Percentiles rank a stretch among this genome's conserved stretches.
Conservation (phyloP, 768 basidiomycete species). For the Coprinellus micaceus region DNA sequence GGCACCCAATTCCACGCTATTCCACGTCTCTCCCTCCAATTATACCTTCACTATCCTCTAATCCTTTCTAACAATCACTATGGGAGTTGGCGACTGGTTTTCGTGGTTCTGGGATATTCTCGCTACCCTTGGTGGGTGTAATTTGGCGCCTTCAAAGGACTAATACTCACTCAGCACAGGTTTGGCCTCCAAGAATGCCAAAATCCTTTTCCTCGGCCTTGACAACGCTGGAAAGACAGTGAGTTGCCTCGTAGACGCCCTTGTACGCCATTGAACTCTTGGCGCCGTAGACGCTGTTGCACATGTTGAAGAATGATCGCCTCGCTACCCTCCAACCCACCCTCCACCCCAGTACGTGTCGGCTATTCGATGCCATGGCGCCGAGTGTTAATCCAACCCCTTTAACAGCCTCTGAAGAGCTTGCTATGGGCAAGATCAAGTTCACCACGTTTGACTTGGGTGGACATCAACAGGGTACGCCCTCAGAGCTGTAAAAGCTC, state of each 20-base stretch:
- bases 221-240: constrained; percentile 99
- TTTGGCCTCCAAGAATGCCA: constrained; percentile 95
- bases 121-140: constrained; percentile 76
- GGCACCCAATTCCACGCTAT: constrained; percentile 11
- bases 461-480: constrained; percentile 90
- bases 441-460: constrained; percentile 99
- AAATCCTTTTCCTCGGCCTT: constrained; percentile 97
- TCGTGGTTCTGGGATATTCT: constrained; percentile 99
- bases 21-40: constrained; percentile 18
- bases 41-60: constrained; percentile 7
- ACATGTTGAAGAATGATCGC: constrained; percentile 99
- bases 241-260: constrained; percentile 20
- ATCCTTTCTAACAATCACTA: constrained; percentile 12
- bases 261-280: constrained; percentile 4
- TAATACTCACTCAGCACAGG: constrained; percentile 41
- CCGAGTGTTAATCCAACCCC: constrained; percentile 8
- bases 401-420: constrained; percentile 86
- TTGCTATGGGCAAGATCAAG: constrained; percentile 98
- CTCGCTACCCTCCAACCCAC: constrained; percentile 97
- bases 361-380: constrained; percentile 3
- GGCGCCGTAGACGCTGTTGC: constrained; percentile 76
- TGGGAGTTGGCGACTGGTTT: constrained; percentile 89
- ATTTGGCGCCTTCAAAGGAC: constrained; percentile 10
- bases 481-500: background rate
- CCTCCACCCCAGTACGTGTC: constrained; percentile 84